Conservation (phyloP, 495 filamentous ascomycete genomes). For the Penicillium taxi region DNA sequence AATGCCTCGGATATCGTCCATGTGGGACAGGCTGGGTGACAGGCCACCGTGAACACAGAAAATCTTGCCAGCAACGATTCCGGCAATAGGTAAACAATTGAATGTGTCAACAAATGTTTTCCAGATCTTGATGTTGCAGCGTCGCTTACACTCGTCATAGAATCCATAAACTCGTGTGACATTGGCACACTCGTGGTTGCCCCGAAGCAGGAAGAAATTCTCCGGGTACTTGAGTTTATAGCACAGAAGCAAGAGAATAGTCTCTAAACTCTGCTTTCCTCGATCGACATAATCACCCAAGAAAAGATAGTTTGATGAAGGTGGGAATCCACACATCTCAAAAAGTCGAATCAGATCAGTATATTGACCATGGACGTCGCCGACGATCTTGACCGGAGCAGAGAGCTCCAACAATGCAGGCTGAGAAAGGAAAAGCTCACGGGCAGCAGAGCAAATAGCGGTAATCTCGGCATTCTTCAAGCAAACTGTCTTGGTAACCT, state of each 20-base stretch:
- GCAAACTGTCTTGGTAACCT: constrained; percentile 94
- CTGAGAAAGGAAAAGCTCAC: constrained; percentile 85
- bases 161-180: constrained; percentile 98
- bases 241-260: constrained; percentile 88
- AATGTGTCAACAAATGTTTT: constrained; percentile 98
- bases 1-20: constrained; percentile 98
- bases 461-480: constrained; percentile 96
- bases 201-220: constrained; percentile 96
- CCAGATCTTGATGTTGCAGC: constrained; percentile 98
- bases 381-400: constrained; percentile 98
- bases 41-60: constrained; percentile 98
- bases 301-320: constrained; percentile 89
- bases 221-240: constrained; percentile 99
- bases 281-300: constrained; percentile 97
- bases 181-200: constrained; percentile 98
- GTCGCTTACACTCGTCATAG: constrained; percentile 97
- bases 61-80: constrained; percentile 96
- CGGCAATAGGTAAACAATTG: constrained; percentile 89
- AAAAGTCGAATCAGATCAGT: constrained; percentile 96
- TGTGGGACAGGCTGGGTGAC: constrained; percentile 84
- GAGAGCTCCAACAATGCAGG: constrained; percentile 86
- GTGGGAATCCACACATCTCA: constrained; percentile 98
- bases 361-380: constrained; percentile 97
- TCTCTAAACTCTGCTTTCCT: constrained; percentile 95
- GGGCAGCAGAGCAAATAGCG: constrained; percentile 78